phyloP scores from a whole-genome alignment of 495 filamentous ascomycete species.

The Cairneyella variabilis region DNA sequence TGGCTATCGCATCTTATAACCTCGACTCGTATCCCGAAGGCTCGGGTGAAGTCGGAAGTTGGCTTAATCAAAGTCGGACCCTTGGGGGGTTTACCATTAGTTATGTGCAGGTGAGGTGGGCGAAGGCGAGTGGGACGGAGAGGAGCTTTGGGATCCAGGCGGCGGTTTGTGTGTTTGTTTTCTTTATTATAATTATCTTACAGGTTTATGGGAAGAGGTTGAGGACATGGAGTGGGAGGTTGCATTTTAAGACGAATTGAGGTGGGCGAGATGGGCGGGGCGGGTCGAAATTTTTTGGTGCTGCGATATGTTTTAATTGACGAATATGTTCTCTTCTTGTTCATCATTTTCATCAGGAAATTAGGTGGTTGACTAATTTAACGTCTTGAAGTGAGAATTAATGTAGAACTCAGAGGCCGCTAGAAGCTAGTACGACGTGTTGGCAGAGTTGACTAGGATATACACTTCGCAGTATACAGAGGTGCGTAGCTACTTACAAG shows the following conservation, averaged over 20 bases:
- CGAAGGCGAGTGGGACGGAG: slow-evolving; percentile 15
- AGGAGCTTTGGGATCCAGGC: slow-evolving; percentile 25
- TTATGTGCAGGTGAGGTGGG: slow-evolving; percentile 30
- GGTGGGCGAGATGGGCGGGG: too few relatives aligned
- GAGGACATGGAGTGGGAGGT: slow-evolving; percentile 13
- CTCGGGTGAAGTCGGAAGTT: slow-evolving; percentile 27
- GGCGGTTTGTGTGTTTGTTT: neutral
- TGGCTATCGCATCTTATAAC: slow-evolving; percentile 26
- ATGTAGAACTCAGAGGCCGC: too few relatives aligned
- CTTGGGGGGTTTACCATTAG: slow-evolving; percentile 26
- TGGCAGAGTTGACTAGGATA: too few relatives aligned
- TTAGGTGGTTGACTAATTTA: too few relatives aligned
- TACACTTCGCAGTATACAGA: too few relatives aligned
- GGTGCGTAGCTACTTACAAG: too few relatives aligned
- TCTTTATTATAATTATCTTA: slow-evolving; percentile 6
- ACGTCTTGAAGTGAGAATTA: too few relatives aligned
- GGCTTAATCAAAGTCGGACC: slow-evolving; percentile 24
- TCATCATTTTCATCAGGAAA: too few relatives aligned
- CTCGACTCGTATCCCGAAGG: slow-evolving; percentile 32
- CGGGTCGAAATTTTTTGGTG: too few relatives aligned
- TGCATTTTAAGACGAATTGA: slow-evolving; percentile 16
- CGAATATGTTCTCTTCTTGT: too few relatives aligned
- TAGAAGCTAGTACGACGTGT: too few relatives aligned
- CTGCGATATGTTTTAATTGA: too few relatives aligned
- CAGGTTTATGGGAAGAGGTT: slow-evolving; percentile 15